Conservation (phyloP, 495 filamentous ascomycete species). For the Aspergillus homomorphus region DNA sequence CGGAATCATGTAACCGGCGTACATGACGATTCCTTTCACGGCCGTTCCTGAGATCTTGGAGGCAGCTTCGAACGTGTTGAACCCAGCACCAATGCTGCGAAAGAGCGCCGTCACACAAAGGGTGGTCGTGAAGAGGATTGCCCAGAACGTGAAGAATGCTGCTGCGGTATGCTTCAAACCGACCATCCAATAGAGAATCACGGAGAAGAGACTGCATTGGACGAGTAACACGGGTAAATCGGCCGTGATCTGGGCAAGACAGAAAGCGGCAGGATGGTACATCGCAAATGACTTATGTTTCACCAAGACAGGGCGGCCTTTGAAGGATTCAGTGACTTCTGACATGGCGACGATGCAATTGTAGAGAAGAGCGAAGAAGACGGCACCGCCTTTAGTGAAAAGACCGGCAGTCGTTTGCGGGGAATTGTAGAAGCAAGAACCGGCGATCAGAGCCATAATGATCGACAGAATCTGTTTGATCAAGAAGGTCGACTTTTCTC, state of each 20-base stretch:
- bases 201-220: constrained; percentile 61
- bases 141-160: constrained; percentile 53
- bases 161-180: constrained; percentile 45
- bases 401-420: constrained; percentile 41
- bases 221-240: constrained; percentile 67
- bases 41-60: constrained; percentile 51
- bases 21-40: constrained; percentile 53
- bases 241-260: constrained; percentile 64
- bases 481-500: constrained; percentile 56
- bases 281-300: constrained; percentile 76
- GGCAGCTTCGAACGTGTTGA: constrained; percentile 50
- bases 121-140: constrained; percentile 39
- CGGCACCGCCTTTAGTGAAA: constrained; percentile 51
- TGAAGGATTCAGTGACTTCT: constrained; percentile 69
- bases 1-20: constrained; percentile 54
- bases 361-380: constrained; percentile 75
- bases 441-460: constrained; percentile 39
- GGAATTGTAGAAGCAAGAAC: constrained; percentile 41
- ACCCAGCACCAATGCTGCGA: constrained; percentile 47
- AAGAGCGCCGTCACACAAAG: constrained; percentile 52
- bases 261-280: constrained; percentile 70
- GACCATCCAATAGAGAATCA: constrained; percentile 76
- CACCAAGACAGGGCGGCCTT: constrained; percentile 64
- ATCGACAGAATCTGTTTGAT: constrained; percentile 55
- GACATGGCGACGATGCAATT: constrained; percentile 68